Percentiles rank a stretch among this genome's conserved stretches.
Conservation (phyloP, 108 stramenopile species). For the Licmophora abbreviata region DNA sequence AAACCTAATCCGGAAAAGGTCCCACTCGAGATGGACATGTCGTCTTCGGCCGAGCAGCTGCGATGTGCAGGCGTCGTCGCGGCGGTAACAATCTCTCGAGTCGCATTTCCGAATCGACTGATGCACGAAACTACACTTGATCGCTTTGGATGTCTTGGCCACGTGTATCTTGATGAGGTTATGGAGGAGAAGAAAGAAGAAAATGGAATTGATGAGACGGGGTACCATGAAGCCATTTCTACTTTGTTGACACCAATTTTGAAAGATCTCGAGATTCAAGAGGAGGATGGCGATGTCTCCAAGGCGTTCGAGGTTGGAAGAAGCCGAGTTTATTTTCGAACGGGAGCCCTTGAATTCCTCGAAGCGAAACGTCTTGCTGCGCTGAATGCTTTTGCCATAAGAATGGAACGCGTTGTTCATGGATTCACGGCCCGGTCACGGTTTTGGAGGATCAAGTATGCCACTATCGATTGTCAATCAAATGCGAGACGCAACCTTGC, state of each 20-base stretch:
- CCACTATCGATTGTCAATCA: neutral
- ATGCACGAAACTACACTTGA: slow-evolving; percentile 69
- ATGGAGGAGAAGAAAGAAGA: slow-evolving; percentile 2
- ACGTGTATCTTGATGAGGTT: slow-evolving; percentile 20
- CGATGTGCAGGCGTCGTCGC: slow-evolving; percentile 96
- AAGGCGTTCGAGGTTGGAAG: slow-evolving; percentile 69
- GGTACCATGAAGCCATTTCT: neutral
- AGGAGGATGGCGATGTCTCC: slow-evolving; percentile 1
- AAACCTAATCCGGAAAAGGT: slow-evolving; percentile 77
- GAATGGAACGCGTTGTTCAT: slow-evolving; percentile 40
- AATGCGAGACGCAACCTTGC: neutral
- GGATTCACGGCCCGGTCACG: slow-evolving; percentile 13
- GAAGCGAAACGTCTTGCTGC: slow-evolving; percentile 52
- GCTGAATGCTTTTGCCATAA: slow-evolving; percentile 29
- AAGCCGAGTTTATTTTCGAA: slow-evolving; percentile 82
- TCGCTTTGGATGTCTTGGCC: slow-evolving; percentile 49
- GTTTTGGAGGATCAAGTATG: slow-evolving; percentile 3
- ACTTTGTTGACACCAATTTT: slow-evolving; percentile 8
- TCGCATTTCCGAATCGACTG: slow-evolving; percentile 93
- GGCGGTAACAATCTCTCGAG: slow-evolving; percentile 87
- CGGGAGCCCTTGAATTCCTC: slow-evolving; percentile 78
- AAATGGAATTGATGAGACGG: slow-evolving; percentile 9
- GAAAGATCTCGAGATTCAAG: slow-evolving; percentile 1
- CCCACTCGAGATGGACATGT: slow-evolving; percentile 72
- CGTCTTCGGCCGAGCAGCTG: slow-evolving; percentile 86